phyloP scores from a whole-genome alignment of 2,329 filamentous ascomycete genomes.

The Phyllosticta citriasiana region DNA sequence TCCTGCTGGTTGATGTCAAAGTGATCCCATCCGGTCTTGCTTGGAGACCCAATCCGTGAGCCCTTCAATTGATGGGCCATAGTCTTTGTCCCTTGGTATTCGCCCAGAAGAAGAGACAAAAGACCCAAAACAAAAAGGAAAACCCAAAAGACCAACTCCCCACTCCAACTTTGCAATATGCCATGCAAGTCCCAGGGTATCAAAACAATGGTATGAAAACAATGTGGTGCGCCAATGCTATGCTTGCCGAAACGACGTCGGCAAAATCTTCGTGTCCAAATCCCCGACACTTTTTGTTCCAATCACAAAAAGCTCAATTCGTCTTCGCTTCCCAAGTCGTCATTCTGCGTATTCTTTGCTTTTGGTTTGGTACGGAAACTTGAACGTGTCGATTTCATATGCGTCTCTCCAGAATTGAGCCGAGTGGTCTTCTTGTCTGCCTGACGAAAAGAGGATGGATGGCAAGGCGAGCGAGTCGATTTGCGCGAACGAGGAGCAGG shows the following conservation, averaged over 20 bases:
- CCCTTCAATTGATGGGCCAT: too few species aligned
- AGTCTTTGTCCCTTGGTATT: background rate
- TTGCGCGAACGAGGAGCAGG: background rate
- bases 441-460: background rate
- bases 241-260: background rate
- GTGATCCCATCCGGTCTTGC: too few species aligned
- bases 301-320: constrained; percentile 4
- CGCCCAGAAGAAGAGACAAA: background rate
- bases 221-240: background rate
- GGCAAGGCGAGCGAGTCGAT: background rate
- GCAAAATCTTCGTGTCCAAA: background rate
- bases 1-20: background rate
- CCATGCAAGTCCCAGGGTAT: background rate
- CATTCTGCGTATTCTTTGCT: background rate
- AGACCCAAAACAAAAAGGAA: background rate
- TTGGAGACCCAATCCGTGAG: too few species aligned
- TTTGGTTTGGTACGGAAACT: background rate
- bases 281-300: background rate
- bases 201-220: background rate
- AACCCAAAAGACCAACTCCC: background rate
- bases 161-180: background rate
- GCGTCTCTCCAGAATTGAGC: background rate
- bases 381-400: background rate
- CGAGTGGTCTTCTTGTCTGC: background rate
- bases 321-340: constrained; percentile 4